Evolutionary conservation across 2,329 filamentous ascomycete species (phyloP), one percentile per base, ranked within the genome.

Genomic region (Colletotrichum limetticola): DNA sequence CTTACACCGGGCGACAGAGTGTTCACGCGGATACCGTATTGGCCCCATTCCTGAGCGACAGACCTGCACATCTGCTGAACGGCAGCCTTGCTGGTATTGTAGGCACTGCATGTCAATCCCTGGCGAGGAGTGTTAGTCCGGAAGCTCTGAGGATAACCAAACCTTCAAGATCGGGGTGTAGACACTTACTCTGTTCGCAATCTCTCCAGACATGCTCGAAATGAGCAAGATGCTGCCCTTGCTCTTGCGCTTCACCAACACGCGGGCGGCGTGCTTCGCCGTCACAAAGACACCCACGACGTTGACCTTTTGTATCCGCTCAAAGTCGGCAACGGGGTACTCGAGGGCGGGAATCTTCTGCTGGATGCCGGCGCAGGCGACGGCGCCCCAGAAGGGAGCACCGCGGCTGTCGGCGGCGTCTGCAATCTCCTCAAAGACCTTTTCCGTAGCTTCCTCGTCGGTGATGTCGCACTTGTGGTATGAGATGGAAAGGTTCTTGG

Each of bases 261-360:
- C 88, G 73, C 89, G 86, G 64, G 92, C 92, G 30, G 92, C 89
- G 70, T 91, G 91, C 83, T 93, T 92, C 72, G 92, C 92, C 78
- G 91, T 93, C 80, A 92, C 86, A 82, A 91, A 92, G 30, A 88
- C 90, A n/a, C 92, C 93, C 61, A 87, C 92, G 76, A 94, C 83
- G 80, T 94, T 93, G 75, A 92, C 91, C 78, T 91, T 86, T 78
- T 94, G 85, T 77, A 94, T 91, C 80, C 92, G 89, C 77, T 91
- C 87, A 86, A 92, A 94, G 79, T 90, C 89, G 79, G 91, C 79
- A 30, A 83, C 78, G 4, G 84, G 82, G 66, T 87, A 88, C 11
- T 87, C 85, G 49, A 87, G 74, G 1, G 86, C 86, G 1, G 84
- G 82, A 1, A 83, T 78, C 76, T 85, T 83, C 73, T 86, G 85